phyloP scores from a whole-genome alignment of 495 filamentous ascomycete species.

The Echria macrotheca region DNA sequence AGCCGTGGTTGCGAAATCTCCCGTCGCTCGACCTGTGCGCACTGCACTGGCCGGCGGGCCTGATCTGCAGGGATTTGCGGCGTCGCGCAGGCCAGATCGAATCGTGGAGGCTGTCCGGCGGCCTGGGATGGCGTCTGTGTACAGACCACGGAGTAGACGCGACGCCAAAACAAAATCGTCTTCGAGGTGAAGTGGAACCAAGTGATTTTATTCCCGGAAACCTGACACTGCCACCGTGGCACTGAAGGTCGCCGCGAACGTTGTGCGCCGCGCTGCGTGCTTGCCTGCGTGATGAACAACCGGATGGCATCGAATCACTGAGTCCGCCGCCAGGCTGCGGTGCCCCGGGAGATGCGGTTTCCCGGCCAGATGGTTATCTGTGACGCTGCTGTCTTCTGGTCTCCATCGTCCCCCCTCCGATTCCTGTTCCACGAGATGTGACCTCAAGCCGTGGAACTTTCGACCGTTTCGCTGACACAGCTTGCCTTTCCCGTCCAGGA shows the following conservation, averaged over 20 bases:
- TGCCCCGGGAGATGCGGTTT: background rate
- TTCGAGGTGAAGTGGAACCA: background rate
- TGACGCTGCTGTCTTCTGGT: background rate
- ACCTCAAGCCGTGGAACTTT: conserved; percentile 2
- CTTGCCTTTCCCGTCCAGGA: background rate
- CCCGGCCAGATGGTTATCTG: background rate
- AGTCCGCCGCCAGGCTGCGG: too few species aligned
- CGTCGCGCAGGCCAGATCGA: conserved; percentile 19
- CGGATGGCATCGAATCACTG: too few species aligned
- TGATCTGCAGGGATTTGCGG: conserved; percentile 16
- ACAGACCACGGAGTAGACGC: background rate
- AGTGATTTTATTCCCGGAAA: too few species aligned
- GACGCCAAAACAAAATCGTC: background rate
- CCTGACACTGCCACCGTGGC: background rate
- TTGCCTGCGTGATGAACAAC: too few species aligned
- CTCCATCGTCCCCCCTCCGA: background rate
- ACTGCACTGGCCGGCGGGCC: background rate
- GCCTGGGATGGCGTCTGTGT: background rate
- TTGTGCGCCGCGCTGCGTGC: background rate
- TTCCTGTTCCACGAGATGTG: background rate
- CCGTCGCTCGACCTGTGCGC: background rate
- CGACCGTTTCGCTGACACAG: conserved; percentile 5
- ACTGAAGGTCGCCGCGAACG: background rate
- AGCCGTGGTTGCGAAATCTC: background rate
- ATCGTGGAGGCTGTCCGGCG: conserved; percentile 5